Evolutionary conservation across 192 early-diverging fungal species (phyloP).

Genomic region (Paraglomus occultum): DNA sequence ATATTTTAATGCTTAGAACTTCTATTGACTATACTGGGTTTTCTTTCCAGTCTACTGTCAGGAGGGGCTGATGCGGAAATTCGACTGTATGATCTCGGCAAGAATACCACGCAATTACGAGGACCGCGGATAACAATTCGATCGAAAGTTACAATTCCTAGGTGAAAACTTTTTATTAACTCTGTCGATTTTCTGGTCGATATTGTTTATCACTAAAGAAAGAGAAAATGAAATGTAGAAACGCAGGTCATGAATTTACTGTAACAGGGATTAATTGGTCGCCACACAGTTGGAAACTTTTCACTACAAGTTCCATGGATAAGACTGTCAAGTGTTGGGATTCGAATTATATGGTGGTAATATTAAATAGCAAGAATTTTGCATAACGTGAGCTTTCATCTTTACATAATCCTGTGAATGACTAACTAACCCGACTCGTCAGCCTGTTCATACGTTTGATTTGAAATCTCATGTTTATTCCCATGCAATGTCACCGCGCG

Average conservation of each 20-base stretch:
- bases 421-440: no score
- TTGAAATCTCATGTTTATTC: conserved; percentile 65
- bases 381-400: no score
- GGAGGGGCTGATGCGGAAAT: conserved; percentile 61
- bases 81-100: conserved; percentile 62
- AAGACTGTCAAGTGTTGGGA: conserved; percentile 80
- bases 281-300: conserved; percentile 81
- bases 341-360: conserved; percentile 66
- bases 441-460: conserved; percentile 67
- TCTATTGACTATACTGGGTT: not conserved
- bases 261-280: conserved; percentile 80
- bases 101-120: conserved; percentile 23
- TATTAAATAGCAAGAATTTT: no score
- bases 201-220: no score
- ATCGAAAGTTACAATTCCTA: conserved; percentile 37
- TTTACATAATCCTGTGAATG: no score
- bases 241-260: conserved; percentile 58
- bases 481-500: conserved; percentile 76
- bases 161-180: no score
- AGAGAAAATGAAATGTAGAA: no score
- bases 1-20: no score
- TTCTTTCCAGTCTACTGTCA: conserved; percentile 51
- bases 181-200: no score
- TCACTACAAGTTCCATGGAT: conserved; percentile 78
- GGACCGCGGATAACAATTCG: no score